Evolutionary conservation across 345 rosid species (phyloP), one percentile per base, ranked within the genome.

Genomic region (Cardamine occulta): DNA sequence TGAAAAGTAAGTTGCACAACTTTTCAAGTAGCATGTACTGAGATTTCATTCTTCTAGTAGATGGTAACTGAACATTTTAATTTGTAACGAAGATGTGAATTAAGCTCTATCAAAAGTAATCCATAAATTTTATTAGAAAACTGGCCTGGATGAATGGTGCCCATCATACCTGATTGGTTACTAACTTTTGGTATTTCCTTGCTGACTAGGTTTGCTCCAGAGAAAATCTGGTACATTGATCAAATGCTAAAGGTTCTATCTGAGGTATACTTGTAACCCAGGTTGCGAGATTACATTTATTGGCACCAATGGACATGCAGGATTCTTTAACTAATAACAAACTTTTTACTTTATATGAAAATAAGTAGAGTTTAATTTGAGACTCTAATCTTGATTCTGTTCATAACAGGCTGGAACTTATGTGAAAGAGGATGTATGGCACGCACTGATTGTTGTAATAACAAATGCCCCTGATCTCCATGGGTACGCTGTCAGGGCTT

Each of bases 201-300:
- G 70, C 63, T 78, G 58, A 66, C 79, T 76, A 95, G 99, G 97
- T 92, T 88, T 87, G 86, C 97, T 67, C 89, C 91, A 2, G 97
- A 92, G 80, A 95, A 95, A 82, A 88, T 86, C 58, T 95, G 99
- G 99, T 89, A 95, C 82, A 89, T 95, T 77, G 92, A 92, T 85
- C 97, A 92, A 86, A 92, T 95, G 99, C 89, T 95, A 81, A 95
- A 87, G 90, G 97, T 92, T 88, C 93, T 95, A 55, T 82, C 93
- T 45, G 91, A 95, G 97, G 99, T 95, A 92, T 75, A 67, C 42
- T 57, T 34, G 63, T 53, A 53, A 42, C 57, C 49, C 44, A 45
- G 58, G 45, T 47, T 11, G 44, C 45, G 45, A 63, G 19, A 47
- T 54, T 67, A 57, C 48, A 37, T 44, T 49, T 51, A 39, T 51